Percentiles rank a stretch among this genome's conserved stretches.
phyloP scores from a whole-genome alignment of 371 early-diverging fungal genomes.

The Rhizopus arrhizus region DNA sequence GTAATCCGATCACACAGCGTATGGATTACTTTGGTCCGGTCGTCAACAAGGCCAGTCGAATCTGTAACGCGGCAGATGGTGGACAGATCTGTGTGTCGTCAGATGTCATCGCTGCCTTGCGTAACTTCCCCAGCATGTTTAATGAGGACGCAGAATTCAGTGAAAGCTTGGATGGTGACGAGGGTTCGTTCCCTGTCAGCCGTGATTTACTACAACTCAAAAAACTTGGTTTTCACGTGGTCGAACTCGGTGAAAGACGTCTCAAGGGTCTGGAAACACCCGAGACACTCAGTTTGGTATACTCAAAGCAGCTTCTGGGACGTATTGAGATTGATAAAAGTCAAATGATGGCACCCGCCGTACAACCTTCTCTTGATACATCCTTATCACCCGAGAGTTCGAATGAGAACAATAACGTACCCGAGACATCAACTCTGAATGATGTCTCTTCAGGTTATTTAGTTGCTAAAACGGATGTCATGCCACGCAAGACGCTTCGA shows the following conservation, averaged over 20 bases:
- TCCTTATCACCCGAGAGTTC: slow-evolving; percentile 7
- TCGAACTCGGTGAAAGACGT: slow-evolving; percentile 80
- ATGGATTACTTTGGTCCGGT: slow-evolving; percentile 98
- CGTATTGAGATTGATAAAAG: slow-evolving; percentile 47
- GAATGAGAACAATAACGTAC: not conserved
- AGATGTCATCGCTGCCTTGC: slow-evolving; percentile 64
- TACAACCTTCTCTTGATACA: not conserved
- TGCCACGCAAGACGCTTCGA: slow-evolving; percentile 8
- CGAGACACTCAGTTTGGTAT: slow-evolving; percentile 79
- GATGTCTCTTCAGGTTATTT: slow-evolving; percentile 3
- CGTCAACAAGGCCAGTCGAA: slow-evolving; percentile 87
- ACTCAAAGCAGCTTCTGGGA: slow-evolving; percentile 61
- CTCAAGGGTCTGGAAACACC: slow-evolving; percentile 92
- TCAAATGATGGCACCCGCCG: slow-evolving; percentile 22
- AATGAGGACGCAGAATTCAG: slow-evolving; percentile 31
- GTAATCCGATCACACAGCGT: slow-evolving; percentile 86
- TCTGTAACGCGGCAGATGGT: slow-evolving; percentile 88
- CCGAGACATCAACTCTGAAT: no score
- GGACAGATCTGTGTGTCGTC: slow-evolving; percentile 84
- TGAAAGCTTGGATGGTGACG: slow-evolving; percentile 6
- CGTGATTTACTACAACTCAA: slow-evolving; percentile 66
- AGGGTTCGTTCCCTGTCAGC: slow-evolving; percentile 39
- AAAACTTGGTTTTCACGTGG: slow-evolving; percentile 70
- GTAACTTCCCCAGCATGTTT: slow-evolving; percentile 43
- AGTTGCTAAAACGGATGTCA: not conserved